Conservation (phyloP, 2,329 filamentous ascomycete species). For the Aspergillus pseudotamarii region DNA sequence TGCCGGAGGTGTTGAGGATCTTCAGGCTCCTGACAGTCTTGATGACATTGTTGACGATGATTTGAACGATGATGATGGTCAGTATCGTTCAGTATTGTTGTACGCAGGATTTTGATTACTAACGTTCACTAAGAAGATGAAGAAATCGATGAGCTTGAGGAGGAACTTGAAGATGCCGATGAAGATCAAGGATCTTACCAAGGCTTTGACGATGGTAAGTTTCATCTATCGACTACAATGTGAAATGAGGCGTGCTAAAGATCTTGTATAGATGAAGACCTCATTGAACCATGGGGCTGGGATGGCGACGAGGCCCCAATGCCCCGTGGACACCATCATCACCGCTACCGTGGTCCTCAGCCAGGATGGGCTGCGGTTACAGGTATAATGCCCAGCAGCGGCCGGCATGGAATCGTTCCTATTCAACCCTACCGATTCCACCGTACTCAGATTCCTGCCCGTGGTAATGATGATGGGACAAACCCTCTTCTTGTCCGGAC, state of each 20-base stretch:
- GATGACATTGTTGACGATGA: constrained; percentile 57
- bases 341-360: constrained; percentile 60
- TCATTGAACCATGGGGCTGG: constrained; percentile 53
- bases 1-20: constrained; percentile 45
- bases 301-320: constrained; percentile 55
- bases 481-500: constrained; percentile 82
- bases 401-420: constrained; percentile 48
- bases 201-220: constrained; percentile 38
- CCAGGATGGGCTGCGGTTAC: constrained; percentile 68
- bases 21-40: constrained; percentile 47
- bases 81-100: constrained; percentile 17
- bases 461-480: constrained; percentile 73
- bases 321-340: constrained; percentile 48
- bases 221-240: background rate
- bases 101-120: constrained; percentile 15
- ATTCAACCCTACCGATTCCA: constrained; percentile 50
- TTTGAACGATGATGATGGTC: constrained; percentile 60
- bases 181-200: constrained; percentile 47
- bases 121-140: constrained; percentile 59
- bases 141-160: constrained; percentile 49
- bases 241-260: constrained; percentile 31
- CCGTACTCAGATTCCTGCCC: constrained; percentile 50
- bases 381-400: constrained; percentile 52
- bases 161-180: constrained; percentile 49
- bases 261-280: constrained; percentile 36